Evolutionary conservation across 83 land plant species (phyloP), one percentile per base, ranked within the genome.

Genomic region (Thuja plicata): DNA sequence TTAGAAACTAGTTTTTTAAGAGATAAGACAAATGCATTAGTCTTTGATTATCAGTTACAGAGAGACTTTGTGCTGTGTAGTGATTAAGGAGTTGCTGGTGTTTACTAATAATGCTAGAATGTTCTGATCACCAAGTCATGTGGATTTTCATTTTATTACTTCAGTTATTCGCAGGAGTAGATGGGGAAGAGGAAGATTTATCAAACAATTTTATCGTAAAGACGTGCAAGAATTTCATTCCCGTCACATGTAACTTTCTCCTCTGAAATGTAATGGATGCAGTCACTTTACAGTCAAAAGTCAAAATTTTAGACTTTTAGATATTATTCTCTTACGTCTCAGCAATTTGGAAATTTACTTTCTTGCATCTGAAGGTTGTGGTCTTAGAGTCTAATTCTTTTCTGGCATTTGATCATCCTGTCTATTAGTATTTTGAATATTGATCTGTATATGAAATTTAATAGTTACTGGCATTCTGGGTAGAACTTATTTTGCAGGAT

Each of bases 191-290:
- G 40, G 89, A 90, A 17, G 99, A 98, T 84, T 91, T 98, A n/a
- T 94, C 99, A 16, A 80, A 96, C 83, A 98, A 98, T 88, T 98
- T 96, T 82, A 91, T 98, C 37, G 97, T 98, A 78, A 98, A 96
- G 88, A 92, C 94, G 30, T 98, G 99, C 93, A 94, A 94, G 91
- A 96, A 91, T 88, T 95, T 97, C 87, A 96, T 98, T 74, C 99
- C 99, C 85, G 97, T 97, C 11, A 93, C 97, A 38, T 57, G 99
- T 98, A 91, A 89, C 66, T 3, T 85, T 77, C 84, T 81, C 84
- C 43, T 27, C 84, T 30, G 45, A 16, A 81, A 81, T 43, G 2
- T 81, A 24, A 40, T 43, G 10, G 30, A 43, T 40, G 46, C 41
- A 21, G 27, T 41, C 50, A 81, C 50, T 81, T 19, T 81, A 38